Base-by-base conservation (phyloP, 345 rosid species). In the Linum lewisii region DNA sequence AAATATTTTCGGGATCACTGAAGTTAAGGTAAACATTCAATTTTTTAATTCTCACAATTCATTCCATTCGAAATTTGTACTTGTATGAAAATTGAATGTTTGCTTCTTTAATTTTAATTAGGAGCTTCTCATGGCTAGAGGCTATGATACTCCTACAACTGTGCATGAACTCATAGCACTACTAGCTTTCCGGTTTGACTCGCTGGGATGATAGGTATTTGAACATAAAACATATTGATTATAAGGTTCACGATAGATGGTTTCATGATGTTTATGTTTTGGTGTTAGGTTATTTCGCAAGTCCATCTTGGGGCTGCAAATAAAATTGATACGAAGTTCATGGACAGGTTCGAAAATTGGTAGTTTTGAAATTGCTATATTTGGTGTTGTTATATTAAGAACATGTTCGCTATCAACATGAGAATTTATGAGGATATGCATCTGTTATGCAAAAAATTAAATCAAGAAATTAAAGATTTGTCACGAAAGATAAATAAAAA, bases 181-280 rank as follows among this genome's bases (percentile, higher is more conserved):
- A 51, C 75, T 92, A 68, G 91, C 94, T 66, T 70, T 69, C 88
- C n/a, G n/a, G 91, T 26, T 88, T 92, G 58, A 69, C 76, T 62
- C 82, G 95, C 51, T 92, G 98, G 98, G 98, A 92, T 83, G 97
- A 92, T 68, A 86, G 97, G 98, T 89, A 68, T 64, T 22, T 4
- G 24, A 47, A 50, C 6, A 10, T 21, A 7, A 34, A 34, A 0
- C 10, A 5, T 6, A 11, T 34, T 5, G 38, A 34, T 34, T 6
- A 34, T 0, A 6, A 11, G 10, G 5, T 5, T 34, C 5, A 34
- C 7, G 5, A 34, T n/a, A n/a, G n/a, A n/a, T 59, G 38, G 14
- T 42, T 29, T 51, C 32, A 52, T 61, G 53, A 24, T 0, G 10
- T 54, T 29, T 54, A 21, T 32, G 13, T 57, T 47, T 19, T 62